Evolutionary conservation across 1,139 yeast genomes (phyloP), one percentile per base, ranked within the genome.

Genomic region (Ogataea hybrid): DNA sequence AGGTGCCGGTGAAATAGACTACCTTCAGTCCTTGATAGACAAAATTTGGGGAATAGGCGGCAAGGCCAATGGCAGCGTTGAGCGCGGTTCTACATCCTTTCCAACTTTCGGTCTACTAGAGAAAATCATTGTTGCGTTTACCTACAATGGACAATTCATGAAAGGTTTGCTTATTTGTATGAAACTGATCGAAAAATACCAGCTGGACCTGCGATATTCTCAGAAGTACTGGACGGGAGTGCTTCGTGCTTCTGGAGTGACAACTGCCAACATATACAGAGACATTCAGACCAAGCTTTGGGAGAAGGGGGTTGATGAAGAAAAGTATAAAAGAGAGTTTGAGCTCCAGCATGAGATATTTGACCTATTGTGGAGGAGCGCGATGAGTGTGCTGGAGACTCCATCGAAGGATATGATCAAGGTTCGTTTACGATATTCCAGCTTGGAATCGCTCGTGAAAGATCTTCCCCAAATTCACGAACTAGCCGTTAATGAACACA

Each of bases 11-110:
- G 51, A 61, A 27, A 25, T 54, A 1, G 46, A 47, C 8, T 35
- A 50, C n/a, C 40, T 61, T 11, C 52, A 55, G 29, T 28, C 45
- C 8, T 49, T 48, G 18, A 45, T 62, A n/a, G 40, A 46, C 17
- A 37, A 41, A 2, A 45, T 54, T 5, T 62, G 63, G 63, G 59
- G 58, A 9, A 33, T 59, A 10, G 45, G 49, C 14, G 35, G 46
- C 4, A 36, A 37, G 6, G 18, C 15, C 3, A 28, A 34, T 5
- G 28, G 21, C 6, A 18, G 31, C 8, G 32, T 28, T n/a, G 28
- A 12, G 8, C 8, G 18, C 5, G 46, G 44, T 12, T 37, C 56
- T 3, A 25, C 41, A n/a, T 30, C 29, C 5, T 48, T 47, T 37
- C 65, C 65, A 10, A 43, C 52, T 36, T 42, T 39, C 21, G 35